phyloP scores from a whole-genome alignment of 2,329 filamentous ascomycete species.

The Colletotrichum lini region DNA sequence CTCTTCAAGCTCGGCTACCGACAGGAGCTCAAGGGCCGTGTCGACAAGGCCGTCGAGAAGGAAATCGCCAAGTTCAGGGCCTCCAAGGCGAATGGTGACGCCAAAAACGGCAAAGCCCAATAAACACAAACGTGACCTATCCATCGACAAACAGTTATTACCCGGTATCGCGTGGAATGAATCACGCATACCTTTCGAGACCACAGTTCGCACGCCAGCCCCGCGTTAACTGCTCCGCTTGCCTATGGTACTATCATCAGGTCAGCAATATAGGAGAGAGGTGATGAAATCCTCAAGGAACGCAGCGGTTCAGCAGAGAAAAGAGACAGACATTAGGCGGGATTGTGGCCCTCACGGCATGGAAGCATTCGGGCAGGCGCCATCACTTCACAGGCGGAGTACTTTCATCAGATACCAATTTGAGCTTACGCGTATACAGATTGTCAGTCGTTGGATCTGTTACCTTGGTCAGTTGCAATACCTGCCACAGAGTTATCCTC shows the following conservation, averaged over 20 bases:
- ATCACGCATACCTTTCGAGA: slow-evolving; percentile 8
- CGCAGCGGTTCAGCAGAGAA: slow-evolving; percentile 20
- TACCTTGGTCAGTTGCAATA: slow-evolving; percentile 25
- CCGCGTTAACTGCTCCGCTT: slow-evolving; percentile 11
- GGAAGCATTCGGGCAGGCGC: slow-evolving; percentile 36
- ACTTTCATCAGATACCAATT: slow-evolving; percentile 42
- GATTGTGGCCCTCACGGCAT: slow-evolving; percentile 17
- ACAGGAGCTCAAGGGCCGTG: slow-evolving; percentile 84
- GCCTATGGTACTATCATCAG: not conserved
- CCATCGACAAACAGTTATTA: slow-evolving; percentile 16
- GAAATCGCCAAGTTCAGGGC: slow-evolving; percentile 83
- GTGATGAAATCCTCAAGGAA: not conserved
- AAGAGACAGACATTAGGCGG: slow-evolving; percentile 11
- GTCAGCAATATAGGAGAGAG: slow-evolving; percentile 5
- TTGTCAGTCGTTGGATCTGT: slow-evolving; percentile 40
- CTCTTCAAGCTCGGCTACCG: slow-evolving; percentile 93
- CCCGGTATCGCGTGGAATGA: slow-evolving; percentile 10
- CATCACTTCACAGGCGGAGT: slow-evolving; percentile 39
- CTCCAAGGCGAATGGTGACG: slow-evolving; percentile 61
- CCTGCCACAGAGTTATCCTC: slow-evolving; percentile 25
- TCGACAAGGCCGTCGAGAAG: slow-evolving; percentile 81
- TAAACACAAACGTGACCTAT: slow-evolving; percentile 47
- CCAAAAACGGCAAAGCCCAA: slow-evolving; percentile 67
- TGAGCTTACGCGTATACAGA: slow-evolving; percentile 41
- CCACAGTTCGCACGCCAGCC: slow-evolving; percentile 4